These are phyloP conservation scores for Aspergillus pseudonomiae DNA, from an alignment of 2,329 filamentous ascomycete species.

Conservation along the genomic window DNA sequence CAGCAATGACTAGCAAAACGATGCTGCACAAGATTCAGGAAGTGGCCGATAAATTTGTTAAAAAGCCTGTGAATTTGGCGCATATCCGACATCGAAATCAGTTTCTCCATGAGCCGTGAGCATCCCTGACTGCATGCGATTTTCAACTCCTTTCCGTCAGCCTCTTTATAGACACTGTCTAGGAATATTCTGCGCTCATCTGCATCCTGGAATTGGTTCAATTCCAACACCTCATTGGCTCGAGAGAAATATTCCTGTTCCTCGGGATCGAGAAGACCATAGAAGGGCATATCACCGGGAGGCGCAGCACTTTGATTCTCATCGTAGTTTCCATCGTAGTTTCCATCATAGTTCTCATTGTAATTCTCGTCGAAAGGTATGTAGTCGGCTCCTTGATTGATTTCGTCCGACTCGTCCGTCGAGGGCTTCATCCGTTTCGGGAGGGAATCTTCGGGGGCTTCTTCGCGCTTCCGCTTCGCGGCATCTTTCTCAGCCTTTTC, in stretches of 20 bases:
- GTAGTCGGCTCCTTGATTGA: conserved; percentile 36
- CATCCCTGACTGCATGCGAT: conserved; percentile 94
- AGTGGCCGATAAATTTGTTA: conserved; percentile 80
- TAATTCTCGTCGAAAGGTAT: conserved; percentile 36
- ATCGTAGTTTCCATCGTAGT: conserved; percentile 12
- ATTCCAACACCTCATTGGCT: conserved; percentile 85
- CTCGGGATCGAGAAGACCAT: conserved; percentile 86
- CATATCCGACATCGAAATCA: conserved; percentile 79
- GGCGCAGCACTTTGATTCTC: conserved; percentile 29
- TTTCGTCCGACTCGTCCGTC: conserved; percentile 25
- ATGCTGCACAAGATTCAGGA: conserved; percentile 87
- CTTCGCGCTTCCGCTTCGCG: conserved; percentile 41
- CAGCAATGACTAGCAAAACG: conserved; percentile 97
- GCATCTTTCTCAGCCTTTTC: conserved; percentile 44
- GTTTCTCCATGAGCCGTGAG: conserved; percentile 86
- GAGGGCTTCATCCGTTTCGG: conserved; percentile 45
- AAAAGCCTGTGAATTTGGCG: conserved; percentile 86
- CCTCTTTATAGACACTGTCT: conserved; percentile 82
- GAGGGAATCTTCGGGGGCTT: conserved; percentile 33
- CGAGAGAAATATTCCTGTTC: conserved; percentile 95
- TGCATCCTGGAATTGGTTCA: conserved; percentile 79
- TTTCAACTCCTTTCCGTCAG: conserved; percentile 90
- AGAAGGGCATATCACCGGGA: conserved; percentile 72
- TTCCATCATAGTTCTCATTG: conserved; percentile 18
- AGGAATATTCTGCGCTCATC: conserved; percentile 75